A percentile compares a stretch with the other conserved stretches of the same genome.
Evolutionary conservation across 495 filamentous ascomycete genomes (phyloP).

Genomic region (Aspergillus olivimuriae): DNA sequence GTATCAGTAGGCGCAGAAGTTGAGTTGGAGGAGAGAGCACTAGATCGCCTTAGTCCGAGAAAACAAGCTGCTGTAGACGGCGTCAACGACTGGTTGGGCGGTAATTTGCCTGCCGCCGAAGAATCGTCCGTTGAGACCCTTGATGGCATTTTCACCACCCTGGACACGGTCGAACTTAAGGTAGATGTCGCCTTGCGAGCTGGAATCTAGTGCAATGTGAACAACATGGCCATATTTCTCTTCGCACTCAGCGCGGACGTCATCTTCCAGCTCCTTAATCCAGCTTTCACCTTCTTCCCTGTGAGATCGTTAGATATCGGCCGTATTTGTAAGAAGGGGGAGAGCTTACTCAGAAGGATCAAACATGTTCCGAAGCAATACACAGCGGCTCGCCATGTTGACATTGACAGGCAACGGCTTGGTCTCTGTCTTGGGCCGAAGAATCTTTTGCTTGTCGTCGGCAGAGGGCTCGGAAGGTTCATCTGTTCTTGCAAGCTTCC

Average conservation of each 20-base stretch:
- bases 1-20: slow-evolving; percentile 6
- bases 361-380: slow-evolving; percentile 94
- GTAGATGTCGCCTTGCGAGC: slow-evolving; percentile 93
- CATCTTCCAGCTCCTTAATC: slow-evolving; percentile 91
- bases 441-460: slow-evolving; percentile 61
- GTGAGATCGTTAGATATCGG: slow-evolving; percentile 26
- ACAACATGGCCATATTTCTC: slow-evolving; percentile 96
- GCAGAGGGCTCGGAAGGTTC: slow-evolving; percentile 58
- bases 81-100: slow-evolving; percentile 92
- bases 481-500: slow-evolving; percentile 94
- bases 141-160: slow-evolving; percentile 94
- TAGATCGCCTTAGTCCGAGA: slow-evolving; percentile 70
- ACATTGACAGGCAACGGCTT: slow-evolving; percentile 81
- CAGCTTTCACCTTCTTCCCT: slow-evolving; percentile 84
- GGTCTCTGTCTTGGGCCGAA: slow-evolving; percentile 73
- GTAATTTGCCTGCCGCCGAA: slow-evolving; percentile 87
- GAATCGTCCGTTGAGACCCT: slow-evolving; percentile 93
- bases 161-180: slow-evolving; percentile 94
- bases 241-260: slow-evolving; percentile 89
- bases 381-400: slow-evolving; percentile 89
- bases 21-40: slow-evolving; percentile 6
- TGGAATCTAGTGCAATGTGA: slow-evolving; percentile 93
- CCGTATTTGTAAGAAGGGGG: neutral
- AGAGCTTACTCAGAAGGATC: slow-evolving; percentile 76
- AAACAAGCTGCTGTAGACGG: slow-evolving; percentile 96